Percentiles rank a stretch among this genome's conserved stretches.
Evolutionary conservation across 495 filamentous ascomycete species (phyloP).

Genomic region (Penicillium desertorum): DNA sequence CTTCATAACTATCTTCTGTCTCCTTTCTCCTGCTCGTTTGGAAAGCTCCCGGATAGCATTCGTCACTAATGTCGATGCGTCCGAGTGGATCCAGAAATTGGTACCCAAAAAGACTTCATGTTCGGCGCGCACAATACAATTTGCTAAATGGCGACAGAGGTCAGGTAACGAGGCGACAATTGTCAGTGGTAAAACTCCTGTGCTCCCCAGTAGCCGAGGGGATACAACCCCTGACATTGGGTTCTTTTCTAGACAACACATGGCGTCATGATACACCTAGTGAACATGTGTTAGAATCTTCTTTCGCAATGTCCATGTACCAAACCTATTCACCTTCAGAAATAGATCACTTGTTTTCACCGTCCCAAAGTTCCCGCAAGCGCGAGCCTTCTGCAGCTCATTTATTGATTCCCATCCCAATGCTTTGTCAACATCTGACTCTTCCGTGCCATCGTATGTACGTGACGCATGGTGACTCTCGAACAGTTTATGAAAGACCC

Average conservation of each 20-base stretch:
- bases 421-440: constrained; percentile 19
- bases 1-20: constrained; percentile 63
- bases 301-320: neutral
- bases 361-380: constrained; percentile 68
- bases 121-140: constrained; percentile 70
- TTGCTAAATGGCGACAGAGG: constrained; percentile 70
- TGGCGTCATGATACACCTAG: constrained; percentile 64
- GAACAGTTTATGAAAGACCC: constrained; percentile 57
- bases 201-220: constrained; percentile 67
- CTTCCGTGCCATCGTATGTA: constrained; percentile 3
- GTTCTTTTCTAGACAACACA: constrained; percentile 59
- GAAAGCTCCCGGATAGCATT: constrained; percentile 70
- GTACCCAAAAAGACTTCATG: constrained; percentile 72
- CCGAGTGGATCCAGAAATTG: constrained; percentile 70
- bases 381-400: constrained; percentile 46
- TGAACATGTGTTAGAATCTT: neutral
- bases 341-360: constrained; percentile 65
- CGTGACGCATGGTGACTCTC: constrained; percentile 25
- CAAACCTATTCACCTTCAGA: constrained; percentile 44
- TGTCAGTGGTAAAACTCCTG: constrained; percentile 64
- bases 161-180: constrained; percentile 69
- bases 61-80: constrained; percentile 63
- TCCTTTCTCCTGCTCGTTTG: constrained; percentile 57
- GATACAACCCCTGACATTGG: constrained; percentile 59
- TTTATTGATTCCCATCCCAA: constrained; percentile 35